A percentile compares a stretch with the other conserved stretches of the same genome.
Evolutionary conservation across 2,329 filamentous ascomycete species (phyloP).

Genomic region (Rhynchosporium graminicola): DNA sequence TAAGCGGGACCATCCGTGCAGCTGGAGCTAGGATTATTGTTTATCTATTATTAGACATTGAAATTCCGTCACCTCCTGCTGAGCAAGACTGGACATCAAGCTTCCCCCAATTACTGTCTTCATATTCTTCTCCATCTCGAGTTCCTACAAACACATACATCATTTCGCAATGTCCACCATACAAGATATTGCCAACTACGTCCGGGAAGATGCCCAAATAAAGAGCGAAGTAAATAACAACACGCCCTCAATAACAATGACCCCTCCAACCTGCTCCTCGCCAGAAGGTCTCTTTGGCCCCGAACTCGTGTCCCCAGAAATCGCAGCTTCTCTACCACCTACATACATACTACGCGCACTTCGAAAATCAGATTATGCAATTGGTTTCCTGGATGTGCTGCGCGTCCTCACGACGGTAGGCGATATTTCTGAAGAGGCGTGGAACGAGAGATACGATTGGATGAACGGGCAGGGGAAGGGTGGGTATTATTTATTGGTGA

Average conservation of each 20-base stretch:
- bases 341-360: slow-evolving; percentile 84
- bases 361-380: slow-evolving; percentile 72
- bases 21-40: not conserved
- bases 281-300: slow-evolving; percentile 12
- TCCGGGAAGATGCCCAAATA: slow-evolving; percentile 2
- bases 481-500: slow-evolving; percentile 83
- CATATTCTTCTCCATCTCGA: not conserved
- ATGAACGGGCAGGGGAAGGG: slow-evolving; percentile 65
- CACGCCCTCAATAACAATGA: slow-evolving; percentile 13
- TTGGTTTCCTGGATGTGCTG: slow-evolving; percentile 87
- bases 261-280: slow-evolving; percentile 4
- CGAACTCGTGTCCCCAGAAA: slow-evolving; percentile 65
- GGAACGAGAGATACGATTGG: slow-evolving; percentile 79
- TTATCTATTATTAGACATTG: slow-evolving; percentile 8
- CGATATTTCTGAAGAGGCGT: slow-evolving; percentile 74
- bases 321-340: slow-evolving; percentile 71
- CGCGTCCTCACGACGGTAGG: slow-evolving; percentile 92
- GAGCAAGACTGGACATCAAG: slow-evolving; percentile 1
- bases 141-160: not conserved
- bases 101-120: not conserved
- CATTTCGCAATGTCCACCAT: not conserved
- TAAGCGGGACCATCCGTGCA: slow-evolving; percentile 9
- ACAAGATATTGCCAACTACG: slow-evolving; percentile 5
- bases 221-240: not conserved
- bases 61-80: slow-evolving; percentile 8